A percentile compares a stretch with the other conserved stretches of the same genome.
Evolutionary conservation across 805 yeast species (phyloP).

Genomic region (Clavispora vitiphila): DNA sequence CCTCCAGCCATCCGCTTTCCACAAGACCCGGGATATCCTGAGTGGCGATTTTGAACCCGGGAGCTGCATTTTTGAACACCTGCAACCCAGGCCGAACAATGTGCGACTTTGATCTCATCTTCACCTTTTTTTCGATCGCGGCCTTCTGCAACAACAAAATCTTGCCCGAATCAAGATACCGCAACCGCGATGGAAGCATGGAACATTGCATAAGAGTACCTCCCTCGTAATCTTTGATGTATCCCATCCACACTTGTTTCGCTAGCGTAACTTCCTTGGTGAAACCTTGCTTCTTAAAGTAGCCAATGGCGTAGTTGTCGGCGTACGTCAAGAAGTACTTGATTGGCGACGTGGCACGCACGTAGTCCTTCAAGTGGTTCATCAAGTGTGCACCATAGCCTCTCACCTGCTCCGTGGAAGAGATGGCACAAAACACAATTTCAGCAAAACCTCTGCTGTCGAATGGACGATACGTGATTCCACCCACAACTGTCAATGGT

Average conservation of each 20-base stretch:
- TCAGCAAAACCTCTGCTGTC: constrained; percentile 90
- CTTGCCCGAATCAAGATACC: constrained; percentile 86
- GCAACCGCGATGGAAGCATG: constrained; percentile 74
- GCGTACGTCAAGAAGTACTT: constrained; percentile 92
- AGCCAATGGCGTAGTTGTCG: constrained; percentile 98
- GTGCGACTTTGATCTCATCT: constrained; percentile 73
- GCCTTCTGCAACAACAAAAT: constrained; percentile 85
- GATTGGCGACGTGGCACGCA: constrained; percentile 78
- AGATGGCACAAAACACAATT: constrained; percentile 96
- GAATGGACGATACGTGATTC: constrained; percentile 94
- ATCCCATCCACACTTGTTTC: constrained; percentile 92
- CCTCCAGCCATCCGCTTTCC: constrained; percentile 98
- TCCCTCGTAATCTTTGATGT: constrained; percentile 97
- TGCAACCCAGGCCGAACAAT: constrained; percentile 77
- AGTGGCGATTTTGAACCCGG: constrained; percentile 26
- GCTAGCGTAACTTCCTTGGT: constrained; percentile 90
- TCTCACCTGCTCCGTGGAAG: constrained; percentile 94
- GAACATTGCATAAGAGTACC: constrained; percentile 97
- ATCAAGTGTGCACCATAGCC: constrained; percentile 98
- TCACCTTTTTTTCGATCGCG: constrained; percentile 79
- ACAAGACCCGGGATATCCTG: constrained; percentile 77
- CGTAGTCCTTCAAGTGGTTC: constrained; percentile 97
- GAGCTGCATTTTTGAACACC: constrained; percentile 66
- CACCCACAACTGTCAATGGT: constrained; percentile 95
- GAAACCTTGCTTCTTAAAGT: constrained; percentile 96